Base-by-base conservation (phyloP, 768 basidiomycete species). In the Leucosporidium scottii region DNA sequence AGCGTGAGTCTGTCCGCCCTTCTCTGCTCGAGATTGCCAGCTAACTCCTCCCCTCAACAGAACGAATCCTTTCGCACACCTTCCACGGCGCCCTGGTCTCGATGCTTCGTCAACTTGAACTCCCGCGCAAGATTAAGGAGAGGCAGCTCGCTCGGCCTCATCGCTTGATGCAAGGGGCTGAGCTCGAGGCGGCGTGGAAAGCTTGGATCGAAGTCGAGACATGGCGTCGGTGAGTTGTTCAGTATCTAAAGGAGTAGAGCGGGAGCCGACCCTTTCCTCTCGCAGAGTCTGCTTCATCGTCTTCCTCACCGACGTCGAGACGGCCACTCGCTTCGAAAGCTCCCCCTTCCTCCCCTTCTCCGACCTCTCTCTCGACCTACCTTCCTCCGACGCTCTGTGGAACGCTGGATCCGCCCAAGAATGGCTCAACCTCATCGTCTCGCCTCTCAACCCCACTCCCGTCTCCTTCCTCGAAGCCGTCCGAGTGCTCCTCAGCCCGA, bases 271-370 rank as follows among this genome's bases (percentile, higher is more conserved):
- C 5, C 21, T 28, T 21, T 8, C 12, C 8, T 34, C 39, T 10
- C 25, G 2, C 58, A 71, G 71, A 2, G 71, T 72, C 25, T n/a
- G 58, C 18, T 72, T 72, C 59, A 72, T 72, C 71, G 59, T 69
- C 55, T 72, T 66, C 60, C 67, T 72, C 28, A 28, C 62, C 65
- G 71, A 72, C 51, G 65, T 72, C 67, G 71, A 72, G 47, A 50
- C 49, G 28, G 60, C 60, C 10, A 61, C 60, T 21, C 27, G 30
- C 30, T 50, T 51, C 60, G 12, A 15, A 1, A 30, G 49, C 12
- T 18, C 60, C 0, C 60, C 60, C 8, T 34, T 61, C 4, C 49
- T 50, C 48, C 48, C 60, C 28, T 61, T 61, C 31, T 10, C 60
- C 49, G 60, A 61, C 6, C 60, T 61, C 49, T 28, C 28, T 1